Percentiles rank a stretch among this genome's conserved stretches.
Conservation (phyloP, 1,284 basidiomycete genomes). For the Trichosporon inkin region DNA sequence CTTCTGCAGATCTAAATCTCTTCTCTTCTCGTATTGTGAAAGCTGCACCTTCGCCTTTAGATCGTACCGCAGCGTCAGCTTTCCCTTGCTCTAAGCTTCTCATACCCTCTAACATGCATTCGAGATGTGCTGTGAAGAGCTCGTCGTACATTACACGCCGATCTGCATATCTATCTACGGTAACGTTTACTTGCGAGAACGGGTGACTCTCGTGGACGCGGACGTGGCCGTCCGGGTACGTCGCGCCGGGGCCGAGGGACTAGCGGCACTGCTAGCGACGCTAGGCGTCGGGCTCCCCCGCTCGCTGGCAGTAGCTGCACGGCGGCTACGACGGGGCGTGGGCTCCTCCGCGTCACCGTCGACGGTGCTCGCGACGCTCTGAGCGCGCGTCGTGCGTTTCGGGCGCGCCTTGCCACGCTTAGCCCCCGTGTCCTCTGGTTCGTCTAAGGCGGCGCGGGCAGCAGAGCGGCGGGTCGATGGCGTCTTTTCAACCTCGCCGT, state of each 20-base stretch:
- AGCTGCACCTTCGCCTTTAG: too few relatives aligned
- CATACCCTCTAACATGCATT: constrained; percentile 7
- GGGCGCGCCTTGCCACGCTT: constrained; percentile 12
- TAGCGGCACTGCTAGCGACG: constrained; percentile 23
- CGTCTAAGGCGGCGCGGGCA: constrained; percentile 22
- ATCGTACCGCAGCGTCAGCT: background rate
- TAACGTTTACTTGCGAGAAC: constrained; percentile 19
- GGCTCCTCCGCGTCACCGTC: constrained; percentile 9
- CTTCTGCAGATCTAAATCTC: constrained; percentile 8
- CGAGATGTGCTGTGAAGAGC: background rate
- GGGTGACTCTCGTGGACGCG: constrained; percentile 28
- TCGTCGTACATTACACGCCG: background rate
- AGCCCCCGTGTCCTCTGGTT: constrained; percentile 9
- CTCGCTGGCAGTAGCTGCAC: constrained; percentile 29
- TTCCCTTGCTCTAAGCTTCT: constrained; percentile 7
- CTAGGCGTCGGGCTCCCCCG: constrained; percentile 43
- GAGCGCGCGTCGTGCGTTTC: constrained; percentile 16
- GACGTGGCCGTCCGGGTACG: constrained; percentile 11
- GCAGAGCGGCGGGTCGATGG: constrained; percentile 18
- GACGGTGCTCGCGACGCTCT: constrained; percentile 26
- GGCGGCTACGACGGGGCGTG: constrained; percentile 25
- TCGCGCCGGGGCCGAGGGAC: constrained; percentile 5
- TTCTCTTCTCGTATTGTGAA: background rate
- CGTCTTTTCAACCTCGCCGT: constrained; percentile 27
- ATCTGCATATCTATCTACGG: background rate